Percentiles rank a stretch among this genome's conserved stretches.
Conservation (phyloP, 192 early-diverging fungal genomes). For the Haplosporangium gracile region DNA sequence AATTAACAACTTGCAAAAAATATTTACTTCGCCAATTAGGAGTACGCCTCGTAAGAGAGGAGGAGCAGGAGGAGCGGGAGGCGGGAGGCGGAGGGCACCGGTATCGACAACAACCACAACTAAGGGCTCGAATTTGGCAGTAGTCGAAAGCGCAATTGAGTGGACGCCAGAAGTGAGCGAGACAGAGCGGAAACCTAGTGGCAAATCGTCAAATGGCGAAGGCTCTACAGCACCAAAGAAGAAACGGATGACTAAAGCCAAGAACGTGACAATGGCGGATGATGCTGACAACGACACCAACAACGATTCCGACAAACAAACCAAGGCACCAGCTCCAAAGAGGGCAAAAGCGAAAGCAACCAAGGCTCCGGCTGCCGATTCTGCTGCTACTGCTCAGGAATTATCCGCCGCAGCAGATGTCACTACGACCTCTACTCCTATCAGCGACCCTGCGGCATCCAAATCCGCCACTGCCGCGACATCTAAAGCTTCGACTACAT, state of each 20-base stretch:
- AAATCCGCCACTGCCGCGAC: neutral
- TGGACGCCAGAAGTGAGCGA: conserved; percentile 51
- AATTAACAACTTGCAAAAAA: neutral
- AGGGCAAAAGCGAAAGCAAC: conserved; percentile 23
- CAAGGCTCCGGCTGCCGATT: neutral
- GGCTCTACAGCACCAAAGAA: conserved; percentile 18
- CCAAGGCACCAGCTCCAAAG: conserved; percentile 29
- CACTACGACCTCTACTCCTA: neutral
- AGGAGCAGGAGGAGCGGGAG: neutral
- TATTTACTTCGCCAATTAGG: neutral
- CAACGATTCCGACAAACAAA: conserved; percentile 51
- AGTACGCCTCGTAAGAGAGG: neutral
- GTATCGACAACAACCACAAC: conserved; percentile 4
- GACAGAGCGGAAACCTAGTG: conserved; percentile 36
- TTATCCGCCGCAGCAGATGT: neutral
- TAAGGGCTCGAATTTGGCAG: conserved; percentile 27
- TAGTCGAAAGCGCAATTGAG: conserved; percentile 47
- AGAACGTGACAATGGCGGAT: conserved; percentile 1
- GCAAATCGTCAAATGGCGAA: neutral
- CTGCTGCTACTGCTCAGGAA: neutral
- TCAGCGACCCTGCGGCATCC: neutral
- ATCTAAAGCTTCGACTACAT: neutral
- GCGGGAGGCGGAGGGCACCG: neutral
- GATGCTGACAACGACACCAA: conserved; percentile 2
- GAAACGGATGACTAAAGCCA: conserved; percentile 39